Evolutionary conservation across 2,329 filamentous ascomycete genomes (phyloP).

Genomic region (Aspergillus ibericus): DNA sequence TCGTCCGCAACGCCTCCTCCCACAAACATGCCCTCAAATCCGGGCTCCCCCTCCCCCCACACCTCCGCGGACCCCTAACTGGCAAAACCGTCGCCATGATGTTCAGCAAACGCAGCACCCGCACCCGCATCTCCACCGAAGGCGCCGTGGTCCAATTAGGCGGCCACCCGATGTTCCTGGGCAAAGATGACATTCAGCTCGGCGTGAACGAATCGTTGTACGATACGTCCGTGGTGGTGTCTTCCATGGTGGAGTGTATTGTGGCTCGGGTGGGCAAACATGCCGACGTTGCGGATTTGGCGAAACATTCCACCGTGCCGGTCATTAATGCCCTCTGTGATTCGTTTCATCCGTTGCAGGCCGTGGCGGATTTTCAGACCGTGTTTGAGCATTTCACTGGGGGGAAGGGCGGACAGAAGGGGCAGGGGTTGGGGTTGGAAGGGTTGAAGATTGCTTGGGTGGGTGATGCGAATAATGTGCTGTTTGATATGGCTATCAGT

Average conservation of each 20-base stretch:
- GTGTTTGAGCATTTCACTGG: slow-evolving; percentile 70
- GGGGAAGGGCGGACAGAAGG: slow-evolving; percentile 33
- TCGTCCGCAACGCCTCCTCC: slow-evolving; percentile 77
- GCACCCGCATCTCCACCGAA: slow-evolving; percentile 91
- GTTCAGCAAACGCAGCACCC: slow-evolving; percentile 93
- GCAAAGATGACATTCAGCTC: slow-evolving; percentile 93
- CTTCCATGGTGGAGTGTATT: slow-evolving; percentile 86
- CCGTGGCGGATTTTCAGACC: slow-evolving; percentile 89
- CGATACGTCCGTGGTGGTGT: slow-evolving; percentile 88
- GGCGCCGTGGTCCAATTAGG: slow-evolving; percentile 84
- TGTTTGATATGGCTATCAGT: slow-evolving; percentile 88
- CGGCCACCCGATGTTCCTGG: slow-evolving; percentile 93
- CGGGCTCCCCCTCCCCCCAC: slow-evolving; percentile 58
- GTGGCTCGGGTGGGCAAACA: slow-evolving; percentile 77
- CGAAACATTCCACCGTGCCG: slow-evolving; percentile 71
- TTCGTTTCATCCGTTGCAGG: slow-evolving; percentile 90
- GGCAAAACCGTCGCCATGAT: slow-evolving; percentile 89
- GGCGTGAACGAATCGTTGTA: slow-evolving; percentile 93
- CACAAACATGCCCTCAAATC: slow-evolving; percentile 78
- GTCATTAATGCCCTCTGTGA: slow-evolving; percentile 88
- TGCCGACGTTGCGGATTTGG: slow-evolving; percentile 69
- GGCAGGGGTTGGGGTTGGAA: slow-evolving; percentile 65
- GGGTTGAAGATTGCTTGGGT: slow-evolving; percentile 94
- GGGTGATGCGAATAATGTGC: slow-evolving; percentile 94
- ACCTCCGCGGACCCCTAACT: slow-evolving; percentile 62